Evolutionary conservation across 2,329 filamentous ascomycete genomes (phyloP), one percentile per base, ranked within the genome.

Genomic region (Thermothelomyces thermophilus): DNA sequence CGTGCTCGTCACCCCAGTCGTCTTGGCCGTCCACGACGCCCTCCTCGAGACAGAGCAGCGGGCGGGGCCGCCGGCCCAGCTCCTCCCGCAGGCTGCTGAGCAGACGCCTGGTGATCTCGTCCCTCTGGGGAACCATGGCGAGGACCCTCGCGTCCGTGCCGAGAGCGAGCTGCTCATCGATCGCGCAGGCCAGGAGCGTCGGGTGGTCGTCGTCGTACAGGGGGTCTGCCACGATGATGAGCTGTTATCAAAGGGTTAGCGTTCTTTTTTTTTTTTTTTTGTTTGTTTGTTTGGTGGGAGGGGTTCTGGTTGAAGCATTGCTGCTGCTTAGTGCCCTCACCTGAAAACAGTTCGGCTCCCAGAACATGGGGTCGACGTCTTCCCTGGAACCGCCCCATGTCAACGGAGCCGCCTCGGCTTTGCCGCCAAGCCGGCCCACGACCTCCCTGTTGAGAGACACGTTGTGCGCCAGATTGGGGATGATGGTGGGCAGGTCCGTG

Each of bases 201-300:
- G 91, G 89, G 62, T 97, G 93, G 3, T 86, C 77, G 42, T 90
- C 77, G 40, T 90, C 89, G 67, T 97, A 97, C 17, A 98, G 72
- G 0, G 88, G 80, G 66, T 98, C 93, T 2, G 91, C 89, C 2
- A 82, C 88, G 2, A 98, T 74, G 37, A 97, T 81, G 48, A 95
- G 70, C 73, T 26, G 24, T 26, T 84, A 39, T 2, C 4, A 9
- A 28, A 33, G 14, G 33, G 49, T 44, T 46, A 54, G 36, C 46
- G n/a, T n/a, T n/a, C n/a, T n/a, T n/a, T n/a, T n/a, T n/a, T n/a
- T n/a, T n/a, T n/a, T n/a, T n/a, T n/a, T n/a, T n/a, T n/a, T n/a
- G n/a, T n/a, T n/a, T n/a, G n/a, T n/a, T n/a, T n/a, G n/a, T n/a
- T n/a, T n/a, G n/a, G n/a, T n/a, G n/a, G n/a, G n/a, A n/a, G n/a